Evolutionary conservation across 352 stramenopile genomes (phyloP), one percentile per base, ranked within the genome.

Genomic region (Phytophthora pinifolia): DNA sequence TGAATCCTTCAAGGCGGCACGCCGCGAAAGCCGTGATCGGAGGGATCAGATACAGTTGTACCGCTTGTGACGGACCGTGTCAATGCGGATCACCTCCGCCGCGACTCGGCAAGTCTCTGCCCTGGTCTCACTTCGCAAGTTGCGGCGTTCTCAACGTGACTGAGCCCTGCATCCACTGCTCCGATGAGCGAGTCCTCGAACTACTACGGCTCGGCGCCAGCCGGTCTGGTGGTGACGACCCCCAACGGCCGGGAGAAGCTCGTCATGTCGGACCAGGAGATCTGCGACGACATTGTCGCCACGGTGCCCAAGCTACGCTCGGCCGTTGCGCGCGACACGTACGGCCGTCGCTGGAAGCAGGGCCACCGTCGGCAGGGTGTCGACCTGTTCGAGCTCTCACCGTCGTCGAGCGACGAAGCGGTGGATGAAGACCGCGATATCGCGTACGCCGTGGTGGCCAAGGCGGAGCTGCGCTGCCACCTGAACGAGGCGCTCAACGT

Each of bases 401-500:
- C 62, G 14, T 29, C 37, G 9, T 45, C 73, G 0, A 53, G 46
- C 2, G 62, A 56, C 5, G 45, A 62, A 5, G 39, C 44, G 3
- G 42, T 49, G 12, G 54, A 62, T 14, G 57, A 63, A 36, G 65
- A 74, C 42, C 54, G 55, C 9, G 59, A 72, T 48, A 63, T 86
- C 30, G 64, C 63, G 10, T 73, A 86, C 51, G 72, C 75, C 9
- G 39, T 83, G 12, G 59, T 86, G 15, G 69, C 67, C 51, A 76
- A 79, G 48, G 66, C 62, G 13, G 67, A 81, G 46, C 55, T 86
- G 10, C 52, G 53, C 4, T 82, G 72, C 46, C 75, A 86, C 46
- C 30, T 86, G 43, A 86, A 86, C 52, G 75, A 86, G 37, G 72
- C 83, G 44, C 57, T 86, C 36, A 83, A 74, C 41, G 65, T 81